Percentiles rank a stretch among this genome's conserved stretches.
These are phyloP conservation scores for Apodospora peruviana DNA, from an alignment of 495 filamentous ascomycete genomes.

Conservation along the genomic window DNA sequence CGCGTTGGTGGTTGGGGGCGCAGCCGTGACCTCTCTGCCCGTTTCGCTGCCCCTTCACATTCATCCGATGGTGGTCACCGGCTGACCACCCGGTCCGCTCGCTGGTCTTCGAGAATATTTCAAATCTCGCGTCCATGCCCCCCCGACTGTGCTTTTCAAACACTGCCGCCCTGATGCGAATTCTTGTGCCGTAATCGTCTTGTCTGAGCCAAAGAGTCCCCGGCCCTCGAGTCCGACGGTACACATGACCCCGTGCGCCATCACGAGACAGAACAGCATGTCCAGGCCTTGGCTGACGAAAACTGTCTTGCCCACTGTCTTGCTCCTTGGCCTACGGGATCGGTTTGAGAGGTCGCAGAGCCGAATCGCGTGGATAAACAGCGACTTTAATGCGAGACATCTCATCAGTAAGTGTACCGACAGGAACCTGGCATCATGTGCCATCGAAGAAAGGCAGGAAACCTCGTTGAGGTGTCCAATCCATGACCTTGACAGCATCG, in stretches of 20 bases:
- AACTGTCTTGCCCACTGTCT: neutral
- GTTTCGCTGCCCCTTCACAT: neutral
- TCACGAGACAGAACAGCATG: neutral
- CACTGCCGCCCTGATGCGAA: neutral
- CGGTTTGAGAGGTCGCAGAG: too few relatives aligned
- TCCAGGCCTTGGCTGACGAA: neutral
- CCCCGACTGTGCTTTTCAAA: constrained; percentile 3
- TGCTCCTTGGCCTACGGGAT: too few relatives aligned
- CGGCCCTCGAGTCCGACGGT: neutral
- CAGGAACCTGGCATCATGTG: too few relatives aligned
- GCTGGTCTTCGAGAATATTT: neutral
- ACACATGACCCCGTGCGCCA: neutral
- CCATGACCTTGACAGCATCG: too few relatives aligned
- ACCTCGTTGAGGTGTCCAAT: too few relatives aligned
- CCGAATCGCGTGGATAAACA: too few relatives aligned
- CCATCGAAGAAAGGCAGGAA: too few relatives aligned
- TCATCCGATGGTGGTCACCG: neutral
- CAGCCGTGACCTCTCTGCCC: neutral
- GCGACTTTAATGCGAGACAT: too few relatives aligned
- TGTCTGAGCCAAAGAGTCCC: neutral
- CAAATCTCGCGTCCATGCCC: neutral
- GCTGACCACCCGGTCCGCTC: neutral
- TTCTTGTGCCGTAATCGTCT: constrained; percentile 1
- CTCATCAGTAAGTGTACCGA: too few relatives aligned
- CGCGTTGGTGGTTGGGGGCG: constrained; percentile 4